Conservation (phyloP, 2,329 filamentous ascomycete species). For the Sporothrix globosa region DNA sequence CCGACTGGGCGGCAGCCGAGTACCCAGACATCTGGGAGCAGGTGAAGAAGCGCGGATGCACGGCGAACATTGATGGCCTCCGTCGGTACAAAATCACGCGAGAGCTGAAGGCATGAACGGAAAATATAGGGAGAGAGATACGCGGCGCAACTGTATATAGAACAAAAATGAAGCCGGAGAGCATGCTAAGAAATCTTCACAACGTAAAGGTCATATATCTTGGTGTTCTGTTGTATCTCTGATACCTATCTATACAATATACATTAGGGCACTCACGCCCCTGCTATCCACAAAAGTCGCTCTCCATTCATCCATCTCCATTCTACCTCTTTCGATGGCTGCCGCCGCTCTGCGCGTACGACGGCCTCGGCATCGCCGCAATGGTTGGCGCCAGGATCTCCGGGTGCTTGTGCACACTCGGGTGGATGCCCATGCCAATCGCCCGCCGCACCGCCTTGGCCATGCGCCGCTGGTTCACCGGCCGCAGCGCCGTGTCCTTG, state of each 20-base stretch:
- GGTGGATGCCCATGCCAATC: slow-evolving; percentile 88
- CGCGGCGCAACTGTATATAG: slow-evolving; percentile 18
- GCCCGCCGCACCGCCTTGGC: slow-evolving; percentile 89
- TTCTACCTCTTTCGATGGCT: neutral
- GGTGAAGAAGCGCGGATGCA: slow-evolving; percentile 59
- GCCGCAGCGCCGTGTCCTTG: slow-evolving; percentile 75
- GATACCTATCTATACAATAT: slow-evolving; percentile 4
- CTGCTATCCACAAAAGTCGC: neutral
- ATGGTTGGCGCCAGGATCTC: slow-evolving; percentile 65
- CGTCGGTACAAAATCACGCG: slow-evolving; percentile 56
- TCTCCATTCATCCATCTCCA: neutral
- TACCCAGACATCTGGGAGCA: slow-evolving; percentile 72
- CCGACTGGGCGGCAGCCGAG: slow-evolving; percentile 70
- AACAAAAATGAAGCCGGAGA: neutral
- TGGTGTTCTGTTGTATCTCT: neutral
- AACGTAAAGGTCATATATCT: neutral
- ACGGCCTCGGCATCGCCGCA: slow-evolving; percentile 27
- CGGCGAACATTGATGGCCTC: slow-evolving; percentile 50
- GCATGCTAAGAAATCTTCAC: neutral
- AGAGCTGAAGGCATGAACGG: slow-evolving; percentile 38
- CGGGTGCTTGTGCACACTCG: slow-evolving; percentile 86
- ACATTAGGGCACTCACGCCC: neutral
- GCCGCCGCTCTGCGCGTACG: neutral
- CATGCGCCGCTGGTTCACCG: slow-evolving; percentile 89
- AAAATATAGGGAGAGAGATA: neutral